These are phyloP conservation scores for Aureobasidium uvarum DNA, from an alignment of 2,329 filamentous ascomycete species.

Conservation along the genomic window DNA sequence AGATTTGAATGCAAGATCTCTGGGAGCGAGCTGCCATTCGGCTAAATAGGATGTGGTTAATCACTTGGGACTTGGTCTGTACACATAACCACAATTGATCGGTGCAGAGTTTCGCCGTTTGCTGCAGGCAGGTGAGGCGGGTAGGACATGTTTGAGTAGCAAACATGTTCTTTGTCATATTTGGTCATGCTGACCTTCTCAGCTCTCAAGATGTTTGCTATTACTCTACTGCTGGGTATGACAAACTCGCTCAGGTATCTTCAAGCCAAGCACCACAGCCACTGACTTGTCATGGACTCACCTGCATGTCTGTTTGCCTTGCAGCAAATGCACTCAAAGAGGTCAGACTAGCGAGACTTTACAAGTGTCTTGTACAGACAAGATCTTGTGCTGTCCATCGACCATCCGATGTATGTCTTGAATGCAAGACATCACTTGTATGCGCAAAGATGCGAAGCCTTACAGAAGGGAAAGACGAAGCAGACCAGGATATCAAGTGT, in stretches of 20 bases:
- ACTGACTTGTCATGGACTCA: background rate
- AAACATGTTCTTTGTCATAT: background rate
- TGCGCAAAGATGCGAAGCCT: no score
- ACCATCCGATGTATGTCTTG: background rate
- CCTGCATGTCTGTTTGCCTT: background rate
- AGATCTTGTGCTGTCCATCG: no score
- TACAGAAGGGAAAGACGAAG: no score
- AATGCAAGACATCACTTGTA: background rate
- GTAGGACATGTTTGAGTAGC: background rate
- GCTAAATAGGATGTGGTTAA: background rate
- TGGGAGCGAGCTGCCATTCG: background rate
- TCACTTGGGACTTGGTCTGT: background rate
- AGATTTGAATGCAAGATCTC: constrained; percentile 4
- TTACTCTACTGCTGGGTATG: background rate
- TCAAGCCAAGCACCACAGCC: background rate
- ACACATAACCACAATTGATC: background rate
- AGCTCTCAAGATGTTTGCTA: background rate
- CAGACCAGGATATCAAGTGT: no score
- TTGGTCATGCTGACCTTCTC: background rate
- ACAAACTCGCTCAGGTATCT: background rate
- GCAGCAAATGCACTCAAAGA: background rate
- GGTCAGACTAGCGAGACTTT: background rate
- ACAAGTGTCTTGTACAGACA: background rate
- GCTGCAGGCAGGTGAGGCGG: background rate
- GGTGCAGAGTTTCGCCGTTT: background rate